Evolutionary conservation across 352 stramenopile genomes (phyloP).

Genomic region (Globisporangium splendens): DNA sequence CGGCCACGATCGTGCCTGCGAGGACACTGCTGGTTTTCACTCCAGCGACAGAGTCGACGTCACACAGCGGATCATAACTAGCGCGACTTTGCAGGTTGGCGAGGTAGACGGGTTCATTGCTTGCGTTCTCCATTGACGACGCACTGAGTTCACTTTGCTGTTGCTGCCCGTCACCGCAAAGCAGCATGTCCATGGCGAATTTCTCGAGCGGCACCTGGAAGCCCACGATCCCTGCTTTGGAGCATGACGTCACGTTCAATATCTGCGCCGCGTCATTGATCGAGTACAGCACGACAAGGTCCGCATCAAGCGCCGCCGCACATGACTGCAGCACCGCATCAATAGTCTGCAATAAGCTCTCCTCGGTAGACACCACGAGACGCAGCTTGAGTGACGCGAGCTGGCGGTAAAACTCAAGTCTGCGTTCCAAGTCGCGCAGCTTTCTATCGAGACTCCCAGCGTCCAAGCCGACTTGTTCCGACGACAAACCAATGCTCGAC

Average conservation of each 20-base stretch:
- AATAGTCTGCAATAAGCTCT: constrained; percentile 42
- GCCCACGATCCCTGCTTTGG: constrained; percentile 30
- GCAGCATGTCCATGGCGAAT: constrained; percentile 39
- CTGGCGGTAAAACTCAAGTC: constrained; percentile 59
- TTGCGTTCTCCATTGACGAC: too few relatives aligned
- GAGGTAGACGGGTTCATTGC: constrained; percentile 32
- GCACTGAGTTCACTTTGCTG: background rate
- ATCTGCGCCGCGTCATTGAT: constrained; percentile 29
- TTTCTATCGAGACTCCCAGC: constrained; percentile 31
- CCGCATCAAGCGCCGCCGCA: constrained; percentile 33
- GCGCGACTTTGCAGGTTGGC: constrained; percentile 35
- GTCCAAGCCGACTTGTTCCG: constrained; percentile 37
- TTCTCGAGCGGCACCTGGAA: constrained; percentile 51
- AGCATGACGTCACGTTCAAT: constrained; percentile 52
- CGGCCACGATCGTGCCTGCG: constrained; percentile 40
- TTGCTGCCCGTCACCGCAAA: constrained; percentile 25
- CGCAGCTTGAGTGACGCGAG: constrained; percentile 48
- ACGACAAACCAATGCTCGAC: constrained; percentile 35
- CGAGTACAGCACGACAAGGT: constrained; percentile 54
- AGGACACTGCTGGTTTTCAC: constrained; percentile 25
- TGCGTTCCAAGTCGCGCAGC: constrained; percentile 33
- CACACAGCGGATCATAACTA: constrained; percentile 33
- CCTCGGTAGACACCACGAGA: constrained; percentile 34
- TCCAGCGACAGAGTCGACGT: constrained; percentile 37
- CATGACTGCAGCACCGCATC: constrained; percentile 37